phyloP scores from a whole-genome alignment of 1,284 basidiomycete species.

The Ceratobasidium sp. region DNA sequence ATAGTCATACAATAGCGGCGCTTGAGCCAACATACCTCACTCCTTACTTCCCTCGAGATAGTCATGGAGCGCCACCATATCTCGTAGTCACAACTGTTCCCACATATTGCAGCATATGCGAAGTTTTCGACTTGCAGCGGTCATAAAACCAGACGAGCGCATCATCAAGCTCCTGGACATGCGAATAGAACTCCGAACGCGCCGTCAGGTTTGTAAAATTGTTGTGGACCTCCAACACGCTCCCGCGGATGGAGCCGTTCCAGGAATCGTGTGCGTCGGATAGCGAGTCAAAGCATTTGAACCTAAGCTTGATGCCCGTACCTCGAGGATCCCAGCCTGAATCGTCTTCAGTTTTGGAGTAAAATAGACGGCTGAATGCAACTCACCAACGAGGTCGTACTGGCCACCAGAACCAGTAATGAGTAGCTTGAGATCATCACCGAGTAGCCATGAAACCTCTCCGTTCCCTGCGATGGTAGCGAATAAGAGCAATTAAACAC shows the following conservation, averaged over 20 bases:
- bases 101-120: not conserved
- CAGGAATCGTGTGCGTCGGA: conserved; percentile 16
- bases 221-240: conserved; percentile 41
- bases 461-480: not conserved
- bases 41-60: conserved; percentile 24
- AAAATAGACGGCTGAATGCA: not conserved
- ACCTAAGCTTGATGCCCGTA: not conserved
- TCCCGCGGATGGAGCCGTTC: conserved; percentile 6
- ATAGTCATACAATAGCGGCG: no score
- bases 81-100: conserved; percentile 11
- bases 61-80: conserved; percentile 31
- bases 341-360: not conserved
- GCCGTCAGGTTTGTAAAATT: conserved; percentile 41
- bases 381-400: conserved; percentile 29
- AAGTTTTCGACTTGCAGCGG: conserved; percentile 30
- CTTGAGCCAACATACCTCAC: no score
- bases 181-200: conserved; percentile 41
- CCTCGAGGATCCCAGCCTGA: conserved; percentile 39
- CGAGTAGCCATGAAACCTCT: not conserved
- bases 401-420: not conserved
- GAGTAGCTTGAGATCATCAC: not conserved
- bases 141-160: conserved; percentile 12
- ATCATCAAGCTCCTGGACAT: conserved; percentile 27
- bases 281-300: conserved; percentile 37
- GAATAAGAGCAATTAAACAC: not conserved